These are phyloP conservation scores for Aspergillus nidulans DNA, from an alignment of 495 filamentous ascomycete species.

Conservation along the genomic window DNA sequence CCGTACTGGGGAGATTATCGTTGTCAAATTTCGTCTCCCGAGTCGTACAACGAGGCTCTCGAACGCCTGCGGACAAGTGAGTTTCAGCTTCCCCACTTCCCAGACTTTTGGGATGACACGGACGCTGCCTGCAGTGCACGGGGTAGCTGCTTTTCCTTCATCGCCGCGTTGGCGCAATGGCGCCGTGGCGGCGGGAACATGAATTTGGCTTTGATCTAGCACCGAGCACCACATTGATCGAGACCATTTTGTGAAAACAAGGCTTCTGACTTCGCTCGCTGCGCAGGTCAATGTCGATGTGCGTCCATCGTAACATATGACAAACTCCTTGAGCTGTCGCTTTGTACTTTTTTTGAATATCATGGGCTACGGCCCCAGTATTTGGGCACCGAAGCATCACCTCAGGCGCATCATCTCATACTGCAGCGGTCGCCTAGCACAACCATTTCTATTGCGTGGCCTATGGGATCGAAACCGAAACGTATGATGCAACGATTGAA, in stretches of 20 bases:
- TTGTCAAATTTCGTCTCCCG: not conserved
- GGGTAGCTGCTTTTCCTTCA: not conserved
- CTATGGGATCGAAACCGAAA: not conserved
- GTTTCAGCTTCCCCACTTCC: constrained; percentile 10
- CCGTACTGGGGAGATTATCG: not conserved
- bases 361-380: not conserved
- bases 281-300: not conserved
- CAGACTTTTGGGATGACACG: constrained; percentile 3
- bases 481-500: not conserved
- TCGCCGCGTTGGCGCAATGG: not conserved
- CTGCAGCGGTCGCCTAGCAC: not conserved
- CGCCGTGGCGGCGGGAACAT: not conserved
- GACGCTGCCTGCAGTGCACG: not conserved
- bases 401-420: not conserved
- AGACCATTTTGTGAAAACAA: not conserved
- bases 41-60: not conserved
- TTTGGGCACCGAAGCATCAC: constrained; percentile 1
- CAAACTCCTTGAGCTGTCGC: not conserved
- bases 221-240: not conserved
- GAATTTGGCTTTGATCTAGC: not conserved
- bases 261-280: not conserved
- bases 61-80: constrained; percentile 6
- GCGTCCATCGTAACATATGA: not conserved
- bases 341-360: not conserved
- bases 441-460: not conserved